These are phyloP conservation scores for Saccharomyces eubayanus DNA, from an alignment of 805 yeast genomes.

Conservation along the genomic window DNA sequence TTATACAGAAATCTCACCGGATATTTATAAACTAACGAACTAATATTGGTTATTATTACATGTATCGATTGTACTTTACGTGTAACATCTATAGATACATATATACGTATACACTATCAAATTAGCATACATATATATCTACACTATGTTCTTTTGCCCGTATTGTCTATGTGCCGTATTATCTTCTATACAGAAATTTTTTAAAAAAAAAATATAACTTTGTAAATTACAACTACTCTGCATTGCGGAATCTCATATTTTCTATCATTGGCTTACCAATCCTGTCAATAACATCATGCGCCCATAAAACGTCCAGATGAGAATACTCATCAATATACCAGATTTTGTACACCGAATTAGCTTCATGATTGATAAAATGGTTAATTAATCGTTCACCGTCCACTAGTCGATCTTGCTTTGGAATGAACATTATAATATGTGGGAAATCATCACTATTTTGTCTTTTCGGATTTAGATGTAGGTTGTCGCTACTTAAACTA, in stretches of 20 bases:
- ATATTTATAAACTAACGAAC: neutral
- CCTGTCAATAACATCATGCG: constrained; percentile 58
- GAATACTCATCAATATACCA: constrained; percentile 52
- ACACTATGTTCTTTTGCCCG: neutral
- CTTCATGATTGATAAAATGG: constrained; percentile 57
- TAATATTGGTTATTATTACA: neutral
- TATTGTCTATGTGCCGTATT: neutral
- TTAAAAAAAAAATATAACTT: neutral
- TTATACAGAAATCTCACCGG: neutral
- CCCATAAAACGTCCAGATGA: constrained; percentile 92
- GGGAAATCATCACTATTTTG: constrained; percentile 39
- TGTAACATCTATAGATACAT: neutral
- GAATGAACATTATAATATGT: constrained; percentile 56
- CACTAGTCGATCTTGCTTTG: constrained; percentile 68
- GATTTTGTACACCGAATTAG: constrained; percentile 23
- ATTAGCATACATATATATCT: neutral
- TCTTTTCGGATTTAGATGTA: constrained; percentile 29
- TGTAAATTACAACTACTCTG: neutral
- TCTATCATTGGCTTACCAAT: constrained; percentile 47
- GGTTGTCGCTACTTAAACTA: constrained; percentile 2
- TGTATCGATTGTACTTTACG: neutral
- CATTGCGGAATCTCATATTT: constrained; percentile 23
- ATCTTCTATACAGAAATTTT: neutral
- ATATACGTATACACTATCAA: neutral
- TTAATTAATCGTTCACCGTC: constrained; percentile 59